Base-by-base conservation (phyloP, 2,329 filamentous ascomycete genomes). In the Alternaria consortialis region DNA sequence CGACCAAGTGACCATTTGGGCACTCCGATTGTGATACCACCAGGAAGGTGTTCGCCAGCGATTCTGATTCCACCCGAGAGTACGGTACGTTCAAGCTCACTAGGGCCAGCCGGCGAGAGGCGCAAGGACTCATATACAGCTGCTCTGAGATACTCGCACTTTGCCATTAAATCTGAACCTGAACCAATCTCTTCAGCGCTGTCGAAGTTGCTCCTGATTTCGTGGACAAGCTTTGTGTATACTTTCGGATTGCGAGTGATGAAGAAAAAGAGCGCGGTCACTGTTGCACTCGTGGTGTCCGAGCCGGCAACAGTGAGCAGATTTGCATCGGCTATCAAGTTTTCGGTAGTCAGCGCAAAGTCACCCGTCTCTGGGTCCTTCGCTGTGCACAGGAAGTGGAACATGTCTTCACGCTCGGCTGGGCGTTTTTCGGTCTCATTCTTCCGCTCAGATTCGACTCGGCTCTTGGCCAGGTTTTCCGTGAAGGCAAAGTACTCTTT, bases 361-460 rank as follows among this genome's bases (percentile, higher is more conserved):
- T 73, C 48, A 58, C 77, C 72, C 5, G 79, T 79, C 53, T 80
- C 69, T 3, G 78, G 76, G 69, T 84, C 74, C 64, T 77, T 75
- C 56, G 79, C 75, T 40, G 76, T 68, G 48, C 77, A 68, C 7
- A 80, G 70, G 71, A 82, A 72, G 60, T 80, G 69, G 65, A 79
- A 76, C 62, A 81, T 78, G 64, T 81, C 63, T 56, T 78, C 76
- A 25, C 61, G 40, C 15, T 66, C 42, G 13, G 34, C 43, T 50
- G 42, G 58, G 12, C 31, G 44, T 15, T 58, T 58, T 9, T 55
- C 51, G 12, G 12, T 31, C 40, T 64, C 58, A 13, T 46, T 37
- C 5, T 53, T 55, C 20, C 51, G 37, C 3, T 58, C 23, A 25
- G 31, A 23, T 27, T 52, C 25, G 7, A 62, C 39, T 4, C 63